Evolutionary conservation across 2,329 filamentous ascomycete genomes (phyloP).

Genomic region (Graphilbum fragrans): DNA sequence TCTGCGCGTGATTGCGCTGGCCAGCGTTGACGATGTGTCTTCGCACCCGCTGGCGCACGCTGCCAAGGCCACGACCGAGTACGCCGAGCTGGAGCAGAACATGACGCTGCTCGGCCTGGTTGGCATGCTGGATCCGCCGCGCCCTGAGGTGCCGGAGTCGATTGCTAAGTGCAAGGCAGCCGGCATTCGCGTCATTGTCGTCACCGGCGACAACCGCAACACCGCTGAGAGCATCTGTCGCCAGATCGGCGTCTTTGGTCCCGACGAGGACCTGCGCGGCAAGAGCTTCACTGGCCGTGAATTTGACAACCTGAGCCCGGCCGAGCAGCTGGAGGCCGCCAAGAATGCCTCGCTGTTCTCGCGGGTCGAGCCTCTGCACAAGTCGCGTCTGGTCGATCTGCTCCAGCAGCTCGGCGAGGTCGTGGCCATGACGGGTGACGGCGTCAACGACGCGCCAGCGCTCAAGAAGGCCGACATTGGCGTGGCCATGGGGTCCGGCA

Average conservation of each 20-base stretch:
- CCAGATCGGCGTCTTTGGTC: slow-evolving; percentile 84
- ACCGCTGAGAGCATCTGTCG: slow-evolving; percentile 97
- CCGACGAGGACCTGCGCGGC: slow-evolving; percentile 58
- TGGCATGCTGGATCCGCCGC: slow-evolving; percentile 93
- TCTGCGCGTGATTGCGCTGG: slow-evolving; percentile 87
- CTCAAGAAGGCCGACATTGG: slow-evolving; percentile 98
- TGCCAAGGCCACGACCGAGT: slow-evolving; percentile 75
- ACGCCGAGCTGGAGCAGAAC: slow-evolving; percentile 78
- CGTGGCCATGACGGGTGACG: slow-evolving; percentile 97
- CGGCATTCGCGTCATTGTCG: slow-evolving; percentile 93
- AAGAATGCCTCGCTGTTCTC: slow-evolving; percentile 87
- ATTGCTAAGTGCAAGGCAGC: slow-evolving; percentile 84
- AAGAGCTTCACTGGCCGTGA: slow-evolving; percentile 95
- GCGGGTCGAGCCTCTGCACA: slow-evolving; percentile 88
- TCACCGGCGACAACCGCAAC: slow-evolving; percentile 96
- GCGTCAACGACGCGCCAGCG: slow-evolving; percentile 94
- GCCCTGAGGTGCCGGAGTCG: slow-evolving; percentile 76
- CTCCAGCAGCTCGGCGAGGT: slow-evolving; percentile 88
- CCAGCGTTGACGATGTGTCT: slow-evolving; percentile 65
- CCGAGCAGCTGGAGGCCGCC: slow-evolving; percentile 72
- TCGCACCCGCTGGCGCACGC: slow-evolving; percentile 56
- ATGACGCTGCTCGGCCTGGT: slow-evolving; percentile 91
- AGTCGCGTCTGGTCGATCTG: slow-evolving; percentile 94
- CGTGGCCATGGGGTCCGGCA: slow-evolving; percentile 96
- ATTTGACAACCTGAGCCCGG: slow-evolving; percentile 73